Base-by-base conservation (phyloP, 2,329 filamentous ascomycete species). In the Aureobasidium leucospermi region DNA sequence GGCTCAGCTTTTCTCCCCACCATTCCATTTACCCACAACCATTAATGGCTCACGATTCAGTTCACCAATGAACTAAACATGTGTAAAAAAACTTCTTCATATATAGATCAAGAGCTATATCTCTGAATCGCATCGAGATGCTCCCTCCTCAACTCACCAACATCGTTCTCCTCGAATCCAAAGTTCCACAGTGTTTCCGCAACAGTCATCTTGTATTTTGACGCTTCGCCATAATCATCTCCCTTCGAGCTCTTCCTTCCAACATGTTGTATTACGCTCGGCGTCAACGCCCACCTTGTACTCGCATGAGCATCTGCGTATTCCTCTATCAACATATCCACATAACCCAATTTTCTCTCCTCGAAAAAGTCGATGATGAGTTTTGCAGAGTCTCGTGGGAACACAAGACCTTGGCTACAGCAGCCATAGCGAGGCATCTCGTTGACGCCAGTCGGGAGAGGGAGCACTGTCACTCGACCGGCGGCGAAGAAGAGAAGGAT, bases 321-420 rank as follows among this genome's bases (percentile, higher is more conserved):
- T 13, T 45, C 42, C 10, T 45, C 42, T 10, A 45, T 45, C 42
- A 45, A 11, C 1, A 9, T 23, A 45, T 45, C 42, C 1, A 16
- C 8, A 10, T 23, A 16, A 11, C 42, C 42, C 2, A 16, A 3
- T 29, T 29, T 29, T 13, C 19, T 4, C 3, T 28, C 15, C 19
- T 15, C 5, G 4, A 45, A 13, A 5, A 16, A 13, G 5, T 15
- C 3, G 10, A 45, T 28, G 6, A 45, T 69, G 68, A 60, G 70
- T 72, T 56, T 70, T 73, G 1, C 68, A 58, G 16, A 74, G 32
- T 1, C 72, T 60, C 10, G 67, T 2, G 74, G 75, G 53, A 76
- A 78, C 36, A 78, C 71, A 6, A 77, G 69, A 1, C 67, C 76
- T 66, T 79, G 76, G 1, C 72, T 72, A 62, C 76, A 78, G 64